Evolutionary conservation across 305 asterid genomes (phyloP), one percentile per base, ranked within the genome.

Genomic region (Fraxinus greggii): DNA sequence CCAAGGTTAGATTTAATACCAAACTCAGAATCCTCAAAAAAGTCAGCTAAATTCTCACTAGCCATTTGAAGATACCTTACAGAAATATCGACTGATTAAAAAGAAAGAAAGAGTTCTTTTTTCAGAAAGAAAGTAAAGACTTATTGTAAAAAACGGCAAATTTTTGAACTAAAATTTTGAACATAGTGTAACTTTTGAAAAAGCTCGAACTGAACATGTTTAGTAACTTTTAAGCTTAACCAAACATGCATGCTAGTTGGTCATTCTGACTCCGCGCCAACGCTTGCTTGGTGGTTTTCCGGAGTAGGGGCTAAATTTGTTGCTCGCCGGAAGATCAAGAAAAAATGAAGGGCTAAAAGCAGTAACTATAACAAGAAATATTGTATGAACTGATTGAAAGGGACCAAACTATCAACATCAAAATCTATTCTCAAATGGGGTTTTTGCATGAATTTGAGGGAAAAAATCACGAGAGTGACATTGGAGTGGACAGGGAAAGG

Each of bases 381-480:
- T 70, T 42, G 23, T 75, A 63, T 79, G 82, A 89, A 85, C 72
- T 31, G 84, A 86, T 77, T 79, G 93, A 87, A 81, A 87, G 83
- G 85, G 92, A 89, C 93, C 84, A 83, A 89, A 90, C 92, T 88
- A 87, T 92, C 94, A 76, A 88, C 83, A 88, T 92, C 94, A 65
- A 88, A 77, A 84, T 65, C 61, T 63, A 21, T 85, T 28, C 13
- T 28, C 73, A 28, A 9, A 78, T 61, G 35, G n/a, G 73, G n/a
- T 26, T 26, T 65, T 65, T 65, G 73, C 35, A 12, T 65, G 36
- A 35, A 65, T 24, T 24, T 65, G 73, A 67, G 31, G 61, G 65
- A 75, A 45, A 70, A 48, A 4, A 36, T 29, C 83, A 63, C 12
- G 65, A 76, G 82, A 76, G 42, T 48, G 84, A 76, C 76, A 82